phyloP scores from a whole-genome alignment of 2,329 filamentous ascomycete genomes.

The Colletotrichum coccodes region DNA sequence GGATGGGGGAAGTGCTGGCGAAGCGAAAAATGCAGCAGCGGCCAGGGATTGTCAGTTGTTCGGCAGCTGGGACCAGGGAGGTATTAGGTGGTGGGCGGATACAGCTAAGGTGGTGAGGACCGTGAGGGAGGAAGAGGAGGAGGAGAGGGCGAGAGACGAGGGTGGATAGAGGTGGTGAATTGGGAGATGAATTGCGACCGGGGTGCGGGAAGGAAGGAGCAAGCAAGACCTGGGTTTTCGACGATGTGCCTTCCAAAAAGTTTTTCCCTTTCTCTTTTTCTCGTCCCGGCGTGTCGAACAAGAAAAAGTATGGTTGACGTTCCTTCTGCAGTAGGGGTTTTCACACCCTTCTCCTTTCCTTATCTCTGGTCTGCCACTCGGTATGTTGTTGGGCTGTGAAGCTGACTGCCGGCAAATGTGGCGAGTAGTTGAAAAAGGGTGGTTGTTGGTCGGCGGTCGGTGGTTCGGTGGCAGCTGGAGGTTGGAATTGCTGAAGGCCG shows the following conservation, averaged over 20 bases:
- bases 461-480: slow-evolving; percentile 16
- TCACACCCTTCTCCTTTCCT: neutral
- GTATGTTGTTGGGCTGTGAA: neutral
- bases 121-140: neutral
- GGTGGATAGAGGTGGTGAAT: slow-evolving; percentile 15
- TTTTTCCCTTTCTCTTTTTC: neutral
- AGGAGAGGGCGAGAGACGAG: slow-evolving; percentile 12
- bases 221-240: neutral
- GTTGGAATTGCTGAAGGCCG: slow-evolving; percentile 29
- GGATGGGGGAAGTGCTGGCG: slow-evolving; percentile 18
- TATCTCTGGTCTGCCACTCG: neutral
- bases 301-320: neutral
- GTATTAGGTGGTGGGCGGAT: slow-evolving; percentile 11
- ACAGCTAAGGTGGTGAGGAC: slow-evolving; percentile 14
- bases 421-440: slow-evolving; percentile 6
- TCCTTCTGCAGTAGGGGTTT: neutral
- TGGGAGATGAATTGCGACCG: slow-evolving; percentile 28
- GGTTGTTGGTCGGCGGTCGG: neutral
- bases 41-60: slow-evolving; percentile 31
- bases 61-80: slow-evolving; percentile 27
- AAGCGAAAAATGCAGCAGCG: slow-evolving; percentile 25
- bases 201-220: slow-evolving; percentile 9
- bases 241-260: neutral
- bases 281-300: neutral
- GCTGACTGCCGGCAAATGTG: slow-evolving; percentile 8